Percentiles rank a stretch among this genome's conserved stretches.
These are phyloP conservation scores for Globisporangium spiculum DNA, from an alignment of 352 stramenopile genomes.

Conservation along the genomic window DNA sequence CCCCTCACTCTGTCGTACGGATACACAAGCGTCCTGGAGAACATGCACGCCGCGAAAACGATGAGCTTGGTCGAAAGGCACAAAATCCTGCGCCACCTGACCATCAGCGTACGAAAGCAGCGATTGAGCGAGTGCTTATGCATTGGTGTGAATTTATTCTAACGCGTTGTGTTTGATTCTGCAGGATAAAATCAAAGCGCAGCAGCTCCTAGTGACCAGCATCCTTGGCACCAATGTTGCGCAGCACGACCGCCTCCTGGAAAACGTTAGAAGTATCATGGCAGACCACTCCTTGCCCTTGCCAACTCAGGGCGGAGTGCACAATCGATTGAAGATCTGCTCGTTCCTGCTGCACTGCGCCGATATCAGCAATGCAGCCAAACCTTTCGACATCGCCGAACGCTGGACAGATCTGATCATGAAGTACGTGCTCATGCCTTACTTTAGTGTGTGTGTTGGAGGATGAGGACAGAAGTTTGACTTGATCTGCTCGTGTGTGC, in stretches of 20 bases:
- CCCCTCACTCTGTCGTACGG: conserved; percentile 19
- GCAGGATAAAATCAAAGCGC: conserved; percentile 18
- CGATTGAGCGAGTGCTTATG: background rate
- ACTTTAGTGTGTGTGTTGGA: background rate
- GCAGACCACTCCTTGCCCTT: background rate
- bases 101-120: conserved; percentile 6
- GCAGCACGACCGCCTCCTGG: conserved; percentile 22
- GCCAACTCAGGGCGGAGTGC: conserved; percentile 3
- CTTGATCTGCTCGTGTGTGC: background rate
- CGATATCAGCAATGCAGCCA: conserved; percentile 29
- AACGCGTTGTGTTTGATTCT: background rate
- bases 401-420: conserved; percentile 26
- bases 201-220: conserved; percentile 24
- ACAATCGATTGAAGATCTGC: conserved; percentile 14
- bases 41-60: conserved; percentile 30
- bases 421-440: conserved; percentile 11
- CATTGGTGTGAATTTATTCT: background rate
- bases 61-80: conserved; percentile 17
- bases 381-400: conserved; percentile 23
- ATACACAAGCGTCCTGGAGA: conserved; percentile 22
- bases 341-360: conserved; percentile 32
- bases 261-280: conserved; percentile 11
- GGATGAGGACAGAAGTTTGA: background rate
- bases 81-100: conserved; percentile 17
- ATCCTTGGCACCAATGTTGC: conserved; percentile 26